Evolutionary conservation across 1,284 basidiomycete species (phyloP).

Genomic region (Malassezia restricta): DNA sequence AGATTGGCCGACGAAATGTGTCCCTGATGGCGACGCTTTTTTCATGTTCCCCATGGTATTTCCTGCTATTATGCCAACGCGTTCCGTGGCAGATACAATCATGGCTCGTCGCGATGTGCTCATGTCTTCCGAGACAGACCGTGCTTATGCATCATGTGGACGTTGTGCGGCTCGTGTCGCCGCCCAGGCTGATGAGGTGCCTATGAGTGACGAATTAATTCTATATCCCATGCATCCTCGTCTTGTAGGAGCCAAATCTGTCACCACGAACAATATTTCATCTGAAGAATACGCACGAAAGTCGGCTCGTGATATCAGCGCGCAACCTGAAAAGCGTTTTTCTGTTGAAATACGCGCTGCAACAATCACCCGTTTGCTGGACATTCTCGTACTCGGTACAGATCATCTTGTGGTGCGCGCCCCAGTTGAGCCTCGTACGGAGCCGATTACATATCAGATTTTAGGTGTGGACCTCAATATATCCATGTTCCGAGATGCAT

Average conservation of each 20-base stretch:
- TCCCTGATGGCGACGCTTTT: neutral
- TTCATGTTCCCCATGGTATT: conserved; percentile 1
- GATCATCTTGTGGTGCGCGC: conserved; percentile 25
- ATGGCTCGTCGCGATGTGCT: neutral
- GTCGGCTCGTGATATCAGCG: neutral
- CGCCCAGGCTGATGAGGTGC: neutral
- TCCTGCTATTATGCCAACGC: conserved; percentile 1
- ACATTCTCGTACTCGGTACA: conserved; percentile 40
- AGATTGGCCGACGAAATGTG: neutral
- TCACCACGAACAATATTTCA: neutral
- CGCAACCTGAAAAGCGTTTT: neutral
- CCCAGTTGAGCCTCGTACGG: conserved; percentile 6
- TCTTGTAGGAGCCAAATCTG: neutral
- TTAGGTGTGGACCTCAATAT: conserved; percentile 30
- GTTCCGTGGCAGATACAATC: neutral
- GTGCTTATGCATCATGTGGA: neutral
- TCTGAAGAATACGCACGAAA: neutral
- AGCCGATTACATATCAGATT: conserved; percentile 12
- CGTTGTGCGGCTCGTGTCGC: neutral
- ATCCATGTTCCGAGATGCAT: conserved; percentile 25
- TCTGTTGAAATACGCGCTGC: conserved; percentile 18
- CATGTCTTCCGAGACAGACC: neutral
- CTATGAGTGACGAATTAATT: conserved; percentile 1
- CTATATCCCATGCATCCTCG: conserved; percentile 1
- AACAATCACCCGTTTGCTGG: conserved; percentile 30